Percentiles rank a stretch among this genome's conserved stretches.
These are phyloP conservation scores for Boletus rex-veris DNA, from an alignment of 768 basidiomycete species.

Conservation along the genomic window DNA sequence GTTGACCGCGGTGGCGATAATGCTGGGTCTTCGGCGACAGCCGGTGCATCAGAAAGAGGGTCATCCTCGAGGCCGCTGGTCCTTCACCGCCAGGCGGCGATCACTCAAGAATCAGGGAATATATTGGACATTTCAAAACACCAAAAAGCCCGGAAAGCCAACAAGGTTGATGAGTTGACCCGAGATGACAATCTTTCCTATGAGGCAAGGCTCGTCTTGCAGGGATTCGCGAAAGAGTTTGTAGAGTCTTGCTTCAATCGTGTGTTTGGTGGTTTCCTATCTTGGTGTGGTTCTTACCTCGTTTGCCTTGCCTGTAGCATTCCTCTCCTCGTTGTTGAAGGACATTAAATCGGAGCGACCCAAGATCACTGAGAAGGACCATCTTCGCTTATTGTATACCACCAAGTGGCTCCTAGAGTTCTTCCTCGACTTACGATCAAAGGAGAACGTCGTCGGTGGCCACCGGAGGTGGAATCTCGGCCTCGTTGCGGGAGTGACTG, in stretches of 20 bases:
- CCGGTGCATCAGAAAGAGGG: conserved; percentile 18
- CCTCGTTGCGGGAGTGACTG: conserved; percentile 79
- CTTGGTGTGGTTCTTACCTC: conserved; percentile 15
- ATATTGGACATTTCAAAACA: conserved; percentile 72
- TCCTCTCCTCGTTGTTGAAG: conserved; percentile 79
- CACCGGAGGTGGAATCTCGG: conserved; percentile 58
- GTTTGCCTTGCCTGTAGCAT: conserved; percentile 49
- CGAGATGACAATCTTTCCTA: conserved; percentile 64
- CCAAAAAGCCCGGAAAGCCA: conserved; percentile 54
- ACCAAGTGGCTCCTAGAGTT: conserved; percentile 92
- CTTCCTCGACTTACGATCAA: conserved; percentile 56
- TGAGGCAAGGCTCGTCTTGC: conserved; percentile 62
- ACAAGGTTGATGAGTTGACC: conserved; percentile 62
- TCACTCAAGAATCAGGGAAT: conserved; percentile 61
- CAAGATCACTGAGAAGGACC: conserved; percentile 93
- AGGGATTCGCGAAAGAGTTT: conserved; percentile 69
- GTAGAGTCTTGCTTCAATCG: conserved; percentile 86
- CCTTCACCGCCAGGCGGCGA: conserved; percentile 82
- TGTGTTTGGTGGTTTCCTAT: conserved; percentile 39
- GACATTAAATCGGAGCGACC: conserved; percentile 91
- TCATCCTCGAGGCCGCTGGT: conserved; percentile 56
- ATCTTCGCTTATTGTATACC: conserved; percentile 82
- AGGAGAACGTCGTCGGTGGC: conserved; percentile 32
- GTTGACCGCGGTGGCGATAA: conserved; percentile 19
- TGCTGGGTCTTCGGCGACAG: conserved; percentile 20